Conservation (phyloP, 768 basidiomycete genomes). For the Kwoniella shandongensis region DNA sequence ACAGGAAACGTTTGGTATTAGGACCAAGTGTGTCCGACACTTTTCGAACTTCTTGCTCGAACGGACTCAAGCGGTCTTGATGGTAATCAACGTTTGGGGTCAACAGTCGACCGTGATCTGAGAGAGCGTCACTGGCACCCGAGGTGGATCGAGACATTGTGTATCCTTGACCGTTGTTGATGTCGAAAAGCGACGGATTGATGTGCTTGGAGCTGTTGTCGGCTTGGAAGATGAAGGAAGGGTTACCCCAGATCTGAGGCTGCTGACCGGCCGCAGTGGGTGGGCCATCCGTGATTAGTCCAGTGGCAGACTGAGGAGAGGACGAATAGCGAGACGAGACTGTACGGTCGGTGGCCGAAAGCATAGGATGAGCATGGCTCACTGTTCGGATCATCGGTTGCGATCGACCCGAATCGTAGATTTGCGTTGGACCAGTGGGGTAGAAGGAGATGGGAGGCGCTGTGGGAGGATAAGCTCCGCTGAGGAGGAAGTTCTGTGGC, state of each 20-base stretch:
- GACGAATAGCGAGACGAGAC: slow-evolving; percentile 40
- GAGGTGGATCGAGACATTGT: slow-evolving; percentile 48
- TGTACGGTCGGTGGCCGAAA: slow-evolving; percentile 42
- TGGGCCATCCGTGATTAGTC: slow-evolving; percentile 15
- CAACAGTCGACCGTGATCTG: slow-evolving; percentile 28
- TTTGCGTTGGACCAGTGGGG: slow-evolving; percentile 15
- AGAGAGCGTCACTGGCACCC: slow-evolving; percentile 33
- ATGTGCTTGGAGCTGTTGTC: slow-evolving; percentile 22
- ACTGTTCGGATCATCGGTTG: slow-evolving; percentile 41
- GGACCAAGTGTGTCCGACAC: slow-evolving; percentile 38
- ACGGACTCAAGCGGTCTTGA: slow-evolving; percentile 23
- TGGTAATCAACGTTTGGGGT: slow-evolving; percentile 40
- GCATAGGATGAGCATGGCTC: slow-evolving; percentile 44
- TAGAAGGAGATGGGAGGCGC: slow-evolving; percentile 32
- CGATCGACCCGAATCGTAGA: slow-evolving; percentile 32
- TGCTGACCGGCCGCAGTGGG: slow-evolving; percentile 26
- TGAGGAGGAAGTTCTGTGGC: slow-evolving; percentile 11
- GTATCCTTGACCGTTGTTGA: slow-evolving; percentile 19
- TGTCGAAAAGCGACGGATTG: slow-evolving; percentile 38
- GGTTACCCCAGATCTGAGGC: slow-evolving; percentile 3
- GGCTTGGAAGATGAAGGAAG: slow-evolving; percentile 13
- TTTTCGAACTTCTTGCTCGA: slow-evolving; percentile 41
- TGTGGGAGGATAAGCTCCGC: slow-evolving; percentile 18
- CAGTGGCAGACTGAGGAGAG: slow-evolving; percentile 38
- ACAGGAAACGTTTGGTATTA: slow-evolving; percentile 7